Evolutionary conservation across 2,329 filamentous ascomycete genomes (phyloP).

Genomic region (Trichophyton rubrum): DNA sequence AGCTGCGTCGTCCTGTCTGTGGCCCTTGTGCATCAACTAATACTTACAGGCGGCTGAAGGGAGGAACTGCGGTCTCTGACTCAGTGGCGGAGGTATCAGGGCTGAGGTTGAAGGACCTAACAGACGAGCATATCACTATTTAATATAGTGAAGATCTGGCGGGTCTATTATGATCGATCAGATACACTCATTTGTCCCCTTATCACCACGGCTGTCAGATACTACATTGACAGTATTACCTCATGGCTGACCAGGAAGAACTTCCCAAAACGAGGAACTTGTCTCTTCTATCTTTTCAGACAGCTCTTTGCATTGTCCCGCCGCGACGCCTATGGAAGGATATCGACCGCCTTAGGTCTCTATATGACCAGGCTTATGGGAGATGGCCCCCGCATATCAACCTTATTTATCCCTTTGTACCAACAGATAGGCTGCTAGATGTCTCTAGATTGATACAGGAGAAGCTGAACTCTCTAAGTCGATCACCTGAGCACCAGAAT

Average conservation of each 20-base stretch:
- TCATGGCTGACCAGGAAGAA: background rate
- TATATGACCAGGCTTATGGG: constrained; percentile 49
- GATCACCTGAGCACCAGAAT: background rate
- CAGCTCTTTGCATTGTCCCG: constrained; percentile 49
- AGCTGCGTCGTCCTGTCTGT: background rate
- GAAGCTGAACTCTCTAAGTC: constrained; percentile 15
- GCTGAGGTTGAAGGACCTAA: background rate
- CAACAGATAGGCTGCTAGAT: constrained; percentile 33
- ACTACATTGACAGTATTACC: background rate
- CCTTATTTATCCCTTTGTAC: constrained; percentile 53
- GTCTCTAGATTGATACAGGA: constrained; percentile 34
- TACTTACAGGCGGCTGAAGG: background rate
- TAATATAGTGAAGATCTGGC: background rate
- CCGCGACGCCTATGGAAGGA: constrained; percentile 37
- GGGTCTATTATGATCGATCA: background rate
- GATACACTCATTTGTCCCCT: background rate
- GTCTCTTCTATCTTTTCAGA: constrained; percentile 38
- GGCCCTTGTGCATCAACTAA: background rate
- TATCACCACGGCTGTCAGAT: background rate
- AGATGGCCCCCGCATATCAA: constrained; percentile 58
- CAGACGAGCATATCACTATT: background rate
- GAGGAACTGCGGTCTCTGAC: background rate
- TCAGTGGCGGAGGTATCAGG: background rate
- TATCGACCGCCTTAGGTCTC: constrained; percentile 44
- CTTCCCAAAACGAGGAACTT: background rate